Base-by-base conservation (phyloP, 768 basidiomycete genomes). In the Cyathus striatus region DNA sequence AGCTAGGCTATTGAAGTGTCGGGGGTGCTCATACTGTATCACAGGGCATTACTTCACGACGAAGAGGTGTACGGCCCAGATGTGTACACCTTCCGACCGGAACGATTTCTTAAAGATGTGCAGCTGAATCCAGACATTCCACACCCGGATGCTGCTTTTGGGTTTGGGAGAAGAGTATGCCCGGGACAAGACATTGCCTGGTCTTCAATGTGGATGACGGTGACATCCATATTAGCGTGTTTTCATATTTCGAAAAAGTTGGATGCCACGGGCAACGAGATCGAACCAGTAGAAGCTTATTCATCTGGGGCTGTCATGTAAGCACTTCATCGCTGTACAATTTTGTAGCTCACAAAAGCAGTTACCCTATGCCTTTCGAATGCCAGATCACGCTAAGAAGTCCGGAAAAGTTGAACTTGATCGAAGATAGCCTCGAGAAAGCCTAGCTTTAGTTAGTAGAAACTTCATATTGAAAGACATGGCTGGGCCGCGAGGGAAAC, bases 11-110 rank as follows among this genome's bases (percentile, higher is more conserved):
- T 13, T 36, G 10, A 10, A 30, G 10, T 30, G 10, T 30, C 16
- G 10, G 10, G 10, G 10, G 10, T 30, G 16, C 27, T 30, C 10
- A 30, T 30, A 30, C 10, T 30, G 10, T 16, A 30, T 30, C 27
- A 34, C 10, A 42, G 41, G 27, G 25, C 41, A 14, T 33, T 42
- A 4, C 17, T 42, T 26, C 30, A 42, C 20, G 41, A 42, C 16
- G 14, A 14, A 10, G 30, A 42, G 16, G 27, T 34, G 5, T 42
- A 42, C 34, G 27, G 27, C 27, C 26, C 25, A 4, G n/a, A 42
- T 12, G 23, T 36, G 12, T 4, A n/a, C 16, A n/a, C 10, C 12
- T 34, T 42, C 16, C 3, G 20, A 23, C 41, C 41, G 3, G 41
- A 34, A 17, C 41, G 41, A 18, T 42, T 42, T 32, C 26, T 42